phyloP scores from a whole-genome alignment of 495 filamentous ascomycete species.

The Xanthoparmelia taractica region DNA sequence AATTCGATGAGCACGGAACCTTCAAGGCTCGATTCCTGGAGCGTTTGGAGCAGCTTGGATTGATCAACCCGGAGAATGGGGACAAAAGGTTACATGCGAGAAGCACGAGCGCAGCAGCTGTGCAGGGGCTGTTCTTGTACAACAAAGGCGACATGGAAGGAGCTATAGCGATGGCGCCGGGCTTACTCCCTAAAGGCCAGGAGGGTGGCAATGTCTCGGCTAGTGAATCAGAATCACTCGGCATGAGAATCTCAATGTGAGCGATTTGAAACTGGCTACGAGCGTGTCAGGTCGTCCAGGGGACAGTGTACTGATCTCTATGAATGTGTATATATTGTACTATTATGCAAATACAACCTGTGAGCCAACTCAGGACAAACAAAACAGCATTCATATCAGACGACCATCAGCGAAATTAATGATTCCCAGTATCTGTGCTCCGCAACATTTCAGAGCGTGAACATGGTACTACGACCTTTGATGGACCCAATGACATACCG shows the following conservation, averaged over 20 bases:
- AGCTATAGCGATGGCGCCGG: conserved; percentile 71
- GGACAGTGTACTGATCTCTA: background rate
- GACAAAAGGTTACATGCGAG: conserved; percentile 34
- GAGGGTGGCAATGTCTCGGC: background rate
- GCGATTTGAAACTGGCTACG: background rate
- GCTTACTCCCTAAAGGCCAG: conserved; percentile 42
- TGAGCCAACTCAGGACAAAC: background rate
- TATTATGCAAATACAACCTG: background rate
- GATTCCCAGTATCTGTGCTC: background rate
- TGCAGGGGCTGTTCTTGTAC: conserved; percentile 90
- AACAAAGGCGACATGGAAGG: conserved; percentile 86
- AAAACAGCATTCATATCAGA: background rate
- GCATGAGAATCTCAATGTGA: background rate
- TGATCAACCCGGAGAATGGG: conserved; percentile 38
- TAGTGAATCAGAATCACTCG: background rate
- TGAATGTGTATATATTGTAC: background rate
- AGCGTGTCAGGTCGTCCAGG: background rate
- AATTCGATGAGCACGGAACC: conserved; percentile 55
- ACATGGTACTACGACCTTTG: background rate
- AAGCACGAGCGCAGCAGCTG: conserved; percentile 72
- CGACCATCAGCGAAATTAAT: too few species aligned
- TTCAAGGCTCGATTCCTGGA: conserved; percentile 43
- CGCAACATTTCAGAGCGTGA: background rate
- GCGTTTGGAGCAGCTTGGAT: conserved; percentile 43
- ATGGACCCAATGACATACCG: background rate